Base-by-base conservation (phyloP, 2,329 filamentous ascomycete genomes). In the Taxawa tesnikishii region DNA sequence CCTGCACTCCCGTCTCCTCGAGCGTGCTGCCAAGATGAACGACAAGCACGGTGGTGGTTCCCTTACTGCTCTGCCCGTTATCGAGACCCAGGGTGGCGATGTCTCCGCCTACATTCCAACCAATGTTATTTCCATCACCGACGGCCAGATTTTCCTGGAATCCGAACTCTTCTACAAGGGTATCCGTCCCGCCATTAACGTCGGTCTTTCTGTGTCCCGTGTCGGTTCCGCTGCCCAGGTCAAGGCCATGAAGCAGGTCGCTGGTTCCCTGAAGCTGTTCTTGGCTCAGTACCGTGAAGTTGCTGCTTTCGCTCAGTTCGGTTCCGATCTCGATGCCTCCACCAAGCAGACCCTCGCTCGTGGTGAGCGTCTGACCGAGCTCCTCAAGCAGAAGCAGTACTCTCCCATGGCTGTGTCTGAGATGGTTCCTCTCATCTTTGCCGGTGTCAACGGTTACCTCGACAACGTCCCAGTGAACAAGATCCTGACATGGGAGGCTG, bases 171-270 rank as follows among this genome's bases (percentile, higher is more conserved):
- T 96, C 82, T 96, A 94, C 84, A 98, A 98, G 83, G 90, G 90
- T 92, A 70, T 98, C 67, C 88, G 90, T 60, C 90, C 90, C 55
- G 90, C 90, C 70, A 98, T 98, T 67, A 98, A 98, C 78, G 90
- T 98, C 82, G 90, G 90, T 90, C 83, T 98, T 53, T 98, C 90
- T 56, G 90, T 98, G 54, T 98, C 90, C 51, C 90, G 90, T 83
- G 90, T 98, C 79, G 90, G 90, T 63, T 98, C 90, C 58, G 84
- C 90, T 63, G 90, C 90, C 61, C 90, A 98, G 77, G 77, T 96
- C 65, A 98, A 96, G 83, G 87, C 90, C 70, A 98, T 98, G 90
- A 98, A 98, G 79, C 90, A 98, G 75, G 90, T 98, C 54, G 90
- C 90, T 58, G 90, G 90, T 77, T 96, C 88, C 51, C 75, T 98